Evolutionary conservation across 2,329 filamentous ascomycete species (phyloP).

Genomic region (Stagonosporopsis tanaceti): DNA sequence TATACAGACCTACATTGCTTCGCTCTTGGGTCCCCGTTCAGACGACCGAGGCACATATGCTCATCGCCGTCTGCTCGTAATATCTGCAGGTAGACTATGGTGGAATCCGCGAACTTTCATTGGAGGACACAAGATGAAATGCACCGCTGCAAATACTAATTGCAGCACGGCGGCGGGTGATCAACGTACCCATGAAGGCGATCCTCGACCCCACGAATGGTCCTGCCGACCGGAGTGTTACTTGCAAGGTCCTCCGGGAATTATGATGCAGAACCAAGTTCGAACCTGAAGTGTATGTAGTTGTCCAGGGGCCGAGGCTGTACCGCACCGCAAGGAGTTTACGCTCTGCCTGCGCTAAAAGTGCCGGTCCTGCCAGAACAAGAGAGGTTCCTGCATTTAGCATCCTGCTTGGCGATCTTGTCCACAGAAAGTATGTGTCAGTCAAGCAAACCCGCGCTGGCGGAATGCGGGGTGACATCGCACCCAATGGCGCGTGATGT

Average conservation of each 20-base stretch:
- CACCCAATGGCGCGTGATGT: constrained; percentile 15
- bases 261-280: not conserved
- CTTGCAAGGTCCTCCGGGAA: not conserved
- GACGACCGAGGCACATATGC: constrained; percentile 15
- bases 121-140: constrained; percentile 4
- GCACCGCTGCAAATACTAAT: not conserved
- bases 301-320: constrained; percentile 8
- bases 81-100: not conserved
- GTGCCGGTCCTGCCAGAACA: not conserved
- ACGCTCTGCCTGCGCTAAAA: constrained; percentile 10
- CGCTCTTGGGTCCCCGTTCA: constrained; percentile 9
- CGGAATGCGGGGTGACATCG: constrained; percentile 17
- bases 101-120: constrained; percentile 11
- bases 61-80: not conserved
- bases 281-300: constrained; percentile 3
- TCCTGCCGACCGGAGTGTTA: not conserved
- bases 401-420: constrained; percentile 9
- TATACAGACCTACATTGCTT: constrained; percentile 11
- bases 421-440: constrained; percentile 4
- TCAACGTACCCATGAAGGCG: constrained; percentile 11
- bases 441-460: constrained; percentile 6
- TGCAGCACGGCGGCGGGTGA: constrained; percentile 13
- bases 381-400: constrained; percentile 18
- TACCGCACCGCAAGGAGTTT: constrained; percentile 7
- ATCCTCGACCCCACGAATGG: constrained; percentile 11